Evolutionary conservation across 2,329 filamentous ascomycete genomes (phyloP).

Genomic region (Cytospora piceicola): DNA sequence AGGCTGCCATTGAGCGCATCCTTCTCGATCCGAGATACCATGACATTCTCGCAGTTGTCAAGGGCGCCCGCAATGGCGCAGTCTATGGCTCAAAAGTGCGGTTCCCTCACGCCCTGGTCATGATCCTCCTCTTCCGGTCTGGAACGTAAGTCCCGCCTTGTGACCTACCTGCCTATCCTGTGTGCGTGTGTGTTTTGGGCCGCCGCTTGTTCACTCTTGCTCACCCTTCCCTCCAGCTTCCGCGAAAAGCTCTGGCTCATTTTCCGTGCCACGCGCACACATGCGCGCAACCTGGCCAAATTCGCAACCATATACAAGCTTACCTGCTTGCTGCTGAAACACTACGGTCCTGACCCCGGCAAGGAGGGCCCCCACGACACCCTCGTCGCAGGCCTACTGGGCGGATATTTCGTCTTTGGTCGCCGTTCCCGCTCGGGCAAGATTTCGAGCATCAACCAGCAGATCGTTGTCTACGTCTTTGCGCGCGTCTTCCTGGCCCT

Average conservation of each 20-base stretch:
- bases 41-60: slow-evolving; percentile 81
- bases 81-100: slow-evolving; percentile 98
- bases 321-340: slow-evolving; percentile 74
- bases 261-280: slow-evolving; percentile 82
- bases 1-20: slow-evolving; percentile 75
- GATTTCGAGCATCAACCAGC: slow-evolving; percentile 84
- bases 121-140: slow-evolving; percentile 95
- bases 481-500: slow-evolving; percentile 85
- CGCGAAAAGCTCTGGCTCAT: slow-evolving; percentile 79
- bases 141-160: slow-evolving; percentile 68
- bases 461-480: slow-evolving; percentile 98
- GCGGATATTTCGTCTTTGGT: slow-evolving; percentile 93
- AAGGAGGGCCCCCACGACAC: slow-evolving; percentile 77
- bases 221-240: slow-evolving; percentile 45
- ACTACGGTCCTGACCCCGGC: slow-evolving; percentile 59
- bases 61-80: slow-evolving; percentile 93
- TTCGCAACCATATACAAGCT: slow-evolving; percentile 93
- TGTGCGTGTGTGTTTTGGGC: slow-evolving; percentile 4
- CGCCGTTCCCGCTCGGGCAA: slow-evolving; percentile 65
- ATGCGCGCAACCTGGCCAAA: slow-evolving; percentile 87
- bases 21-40: slow-evolving; percentile 84
- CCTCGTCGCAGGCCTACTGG: slow-evolving; percentile 83
- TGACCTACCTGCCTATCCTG: slow-evolving; percentile 22
- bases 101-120: slow-evolving; percentile 96
- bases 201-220: slow-evolving; percentile 1